Base-by-base conservation (phyloP, 768 basidiomycete genomes). In the Kwoniella dendrophila region DNA sequence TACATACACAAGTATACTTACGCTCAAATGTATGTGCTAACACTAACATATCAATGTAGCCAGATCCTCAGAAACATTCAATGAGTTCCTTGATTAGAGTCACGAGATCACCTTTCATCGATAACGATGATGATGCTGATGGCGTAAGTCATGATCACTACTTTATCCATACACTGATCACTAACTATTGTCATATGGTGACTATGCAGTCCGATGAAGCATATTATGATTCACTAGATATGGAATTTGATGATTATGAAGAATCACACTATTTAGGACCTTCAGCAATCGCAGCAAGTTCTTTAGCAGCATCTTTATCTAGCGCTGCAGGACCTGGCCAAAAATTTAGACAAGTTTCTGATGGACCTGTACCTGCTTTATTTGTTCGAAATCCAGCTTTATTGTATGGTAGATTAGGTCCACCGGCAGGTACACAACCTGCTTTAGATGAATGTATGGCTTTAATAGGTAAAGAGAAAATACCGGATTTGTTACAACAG, bases 231-330 rank as follows among this genome's bases (percentile, higher is more conserved):
- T 59, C 58, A 18, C 34, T 59, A 8, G 58, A 59, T 48, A 45
- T 59, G 29, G 58, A 59, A 18, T 55, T 50, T 32, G 53, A 53
- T 26, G 61, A 66, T 26, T 43, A 43, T 34, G 59, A 66, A 22
- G 65, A 66, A 53, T 61, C 49, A 11, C 65, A 66, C 36, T 66
- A 48, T 32, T 32, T 66, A 8, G 61, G 61, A 1, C 48, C 65
- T 5, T 57, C 52, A 20, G 61, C 56, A 0, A 59, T 66, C 29
- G 56, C 63, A 29, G 58, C 51, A 16, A 34, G 52, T 1, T 47
- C 63, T 10, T 30, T 65, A 1, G 54, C 49, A 20, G 58, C 47
- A 16, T 57, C 56, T 20, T 27, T 50, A 12, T 58, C 38, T 16
- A 44, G 43, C 10, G 36, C 34, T 11, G 29, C 45, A 26, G 63